Conservation (phyloP, 306 rosid species). For the Vigna radiata region DNA sequence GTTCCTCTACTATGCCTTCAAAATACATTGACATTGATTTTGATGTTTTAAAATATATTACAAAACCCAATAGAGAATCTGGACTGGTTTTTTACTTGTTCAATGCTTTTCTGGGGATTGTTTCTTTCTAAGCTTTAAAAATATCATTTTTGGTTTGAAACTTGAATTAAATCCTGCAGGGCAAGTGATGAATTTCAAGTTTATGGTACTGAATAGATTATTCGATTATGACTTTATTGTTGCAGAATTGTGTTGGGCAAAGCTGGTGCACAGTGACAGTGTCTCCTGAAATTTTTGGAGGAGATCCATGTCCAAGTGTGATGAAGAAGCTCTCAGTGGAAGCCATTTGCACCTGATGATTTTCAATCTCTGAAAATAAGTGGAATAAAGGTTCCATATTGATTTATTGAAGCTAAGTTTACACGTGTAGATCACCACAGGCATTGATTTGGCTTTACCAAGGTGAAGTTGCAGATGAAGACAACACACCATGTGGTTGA, state of each 20-base stretch:
- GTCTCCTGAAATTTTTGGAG: conserved; percentile 84
- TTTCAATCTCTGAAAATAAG: conserved; percentile 45
- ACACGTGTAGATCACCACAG: not conserved
- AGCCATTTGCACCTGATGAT: conserved; percentile 82
- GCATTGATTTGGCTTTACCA: conserved; percentile 67
- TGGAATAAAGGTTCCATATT: conserved; percentile 41
- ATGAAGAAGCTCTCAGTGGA: conserved; percentile 96
- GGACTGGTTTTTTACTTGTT: conserved; percentile 15
- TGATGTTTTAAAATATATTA: too few relatives aligned
- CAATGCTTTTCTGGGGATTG: not conserved
- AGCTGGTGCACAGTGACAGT: conserved; percentile 80
- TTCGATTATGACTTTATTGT: conserved; percentile 34
- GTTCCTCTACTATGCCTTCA: too few relatives aligned
- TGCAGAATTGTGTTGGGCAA: conserved; percentile 91
- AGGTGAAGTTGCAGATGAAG: conserved; percentile 90
- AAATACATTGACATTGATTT: too few relatives aligned
- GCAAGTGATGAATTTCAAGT: conserved; percentile 3
- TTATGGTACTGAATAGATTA: not conserved
- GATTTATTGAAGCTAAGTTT: conserved; percentile 23
- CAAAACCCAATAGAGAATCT: too few relatives aligned
- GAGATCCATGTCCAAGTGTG: conserved; percentile 93
- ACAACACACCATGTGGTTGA: conserved; percentile 80
- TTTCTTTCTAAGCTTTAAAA: not conserved
- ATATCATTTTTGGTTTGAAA: not conserved
- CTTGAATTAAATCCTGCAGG: not conserved